Evolutionary conservation across 2,329 filamentous ascomycete species (phyloP), one percentile per base, ranked within the genome.

Genomic region (Aspergillus sp.): DNA sequence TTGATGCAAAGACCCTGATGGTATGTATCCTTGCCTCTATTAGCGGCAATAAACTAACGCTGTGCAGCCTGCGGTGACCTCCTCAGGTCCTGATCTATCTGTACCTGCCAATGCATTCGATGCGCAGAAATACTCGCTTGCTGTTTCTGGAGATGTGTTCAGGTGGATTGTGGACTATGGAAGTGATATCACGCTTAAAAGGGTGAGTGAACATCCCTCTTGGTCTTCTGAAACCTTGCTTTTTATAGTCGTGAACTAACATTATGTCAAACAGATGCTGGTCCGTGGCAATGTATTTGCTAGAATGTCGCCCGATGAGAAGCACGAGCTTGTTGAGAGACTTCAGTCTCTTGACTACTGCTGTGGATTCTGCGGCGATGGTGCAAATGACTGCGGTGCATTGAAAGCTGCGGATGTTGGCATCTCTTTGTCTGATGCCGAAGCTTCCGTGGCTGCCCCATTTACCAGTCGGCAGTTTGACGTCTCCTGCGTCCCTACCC

Each of bases 301-400:
- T 3, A 88, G 94, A 62, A 99, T 99, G 94, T 97, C 93, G 1
- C 95, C 94, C 0, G 95, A 99, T 68, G 94, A 99, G 72, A 99
- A 99, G 71, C 92, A 97, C 67, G 95, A 99, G 71, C 79, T 99
- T 2, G 91, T 99, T 2, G 94, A 97, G 71, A 99, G 97, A 70
- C 81, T 99, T 3, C 95, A 99, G 70, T 93, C 89, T 63, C 91
- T 99, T 58, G 93, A 92, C 69, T 99, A 97, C 71, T 96, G 89
- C 62, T 90, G 86, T 60, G 94, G 94, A 23, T 99, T 99, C 74
- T 99, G 94, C 65, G 94, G 94, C 42, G 94, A 99, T 68, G 94
- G 94, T 38, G 94, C 94, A 21, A 99, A 99, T 67, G 94, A 99
- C 70, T 99, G 94, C 62, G 94, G 93, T 60, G 95, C 94, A 5